phyloP scores from a whole-genome alignment of 306 rosid genomes.

The Abrus pulchellus region DNA sequence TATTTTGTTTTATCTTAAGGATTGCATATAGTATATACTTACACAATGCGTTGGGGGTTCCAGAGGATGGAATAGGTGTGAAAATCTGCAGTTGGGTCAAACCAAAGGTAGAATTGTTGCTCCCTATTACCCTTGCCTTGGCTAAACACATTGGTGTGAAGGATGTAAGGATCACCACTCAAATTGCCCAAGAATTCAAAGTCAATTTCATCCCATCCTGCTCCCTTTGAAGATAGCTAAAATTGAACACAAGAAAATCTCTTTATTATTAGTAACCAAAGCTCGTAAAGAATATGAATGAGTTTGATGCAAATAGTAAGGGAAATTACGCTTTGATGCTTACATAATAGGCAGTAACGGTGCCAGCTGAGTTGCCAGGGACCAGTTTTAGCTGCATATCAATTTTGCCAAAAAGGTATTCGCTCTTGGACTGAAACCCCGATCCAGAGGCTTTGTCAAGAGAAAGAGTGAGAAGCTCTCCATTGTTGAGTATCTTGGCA shows the following conservation, averaged over 20 bases:
- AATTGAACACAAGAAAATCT: not conserved
- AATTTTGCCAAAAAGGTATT: conserved; percentile 56
- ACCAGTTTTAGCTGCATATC: conserved; percentile 58
- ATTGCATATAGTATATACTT: conserved; percentile 33
- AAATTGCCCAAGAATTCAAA: conserved; percentile 76
- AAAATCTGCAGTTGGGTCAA: conserved; percentile 76
- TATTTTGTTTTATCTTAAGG: too few species aligned
- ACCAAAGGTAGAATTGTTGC: conserved; percentile 80
- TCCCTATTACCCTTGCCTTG: conserved; percentile 83
- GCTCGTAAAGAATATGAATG: not conserved
- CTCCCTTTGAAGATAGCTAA: conserved; percentile 55
- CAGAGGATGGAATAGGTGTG: conserved; percentile 76
- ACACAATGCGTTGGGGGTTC: conserved; percentile 69
- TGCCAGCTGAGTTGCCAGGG: conserved; percentile 56
- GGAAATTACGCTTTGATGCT: not conserved
- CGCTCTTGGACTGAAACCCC: conserved; percentile 61
- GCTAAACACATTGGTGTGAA: conserved; percentile 72
- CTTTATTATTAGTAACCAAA: not conserved
- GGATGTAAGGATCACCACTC: conserved; percentile 72
- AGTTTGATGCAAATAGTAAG: not conserved
- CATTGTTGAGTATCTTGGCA: conserved; percentile 47
- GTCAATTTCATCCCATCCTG: conserved; percentile 78
- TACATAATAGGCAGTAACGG: conserved; percentile 68
- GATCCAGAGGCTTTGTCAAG: conserved; percentile 75
- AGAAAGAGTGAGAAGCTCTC: conserved; percentile 51